These are phyloP conservation scores for Wilhelminamyces savonicus DNA, from an alignment of 805 yeast species.

Conservation along the genomic window DNA sequence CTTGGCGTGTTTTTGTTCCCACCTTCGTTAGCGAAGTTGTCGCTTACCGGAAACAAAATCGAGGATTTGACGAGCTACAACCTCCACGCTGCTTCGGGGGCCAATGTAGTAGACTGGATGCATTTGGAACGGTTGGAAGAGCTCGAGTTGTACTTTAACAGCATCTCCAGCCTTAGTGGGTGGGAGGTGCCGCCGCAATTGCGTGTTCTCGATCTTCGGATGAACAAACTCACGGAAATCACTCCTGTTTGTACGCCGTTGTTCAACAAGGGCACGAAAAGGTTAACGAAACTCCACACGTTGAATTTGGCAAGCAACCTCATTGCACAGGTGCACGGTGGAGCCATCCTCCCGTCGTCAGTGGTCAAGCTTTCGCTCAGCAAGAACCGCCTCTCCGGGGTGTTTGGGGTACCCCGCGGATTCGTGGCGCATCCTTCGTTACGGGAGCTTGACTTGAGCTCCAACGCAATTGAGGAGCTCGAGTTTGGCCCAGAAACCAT, in stretches of 20 bases:
- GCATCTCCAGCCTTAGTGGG: slow-evolving; percentile 8
- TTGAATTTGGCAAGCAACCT: too few species aligned
- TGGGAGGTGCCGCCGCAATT: slow-evolving; percentile 14
- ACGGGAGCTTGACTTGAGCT: slow-evolving; percentile 9
- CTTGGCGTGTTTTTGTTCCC: slow-evolving; percentile 20
- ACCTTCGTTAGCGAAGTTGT: slow-evolving; percentile 11
- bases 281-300: too few species aligned
- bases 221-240: slow-evolving; percentile 3
- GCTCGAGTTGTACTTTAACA: slow-evolving; percentile 17
- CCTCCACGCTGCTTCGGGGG: neutral
- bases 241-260: slow-evolving; percentile 1
- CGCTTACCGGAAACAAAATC: slow-evolving; percentile 20
- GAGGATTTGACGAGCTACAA: slow-evolving; percentile 14
- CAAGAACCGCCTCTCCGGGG: neutral
- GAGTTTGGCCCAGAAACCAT: slow-evolving; percentile 3
- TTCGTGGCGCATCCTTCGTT: slow-evolving; percentile 5
- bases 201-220: slow-evolving; percentile 5
- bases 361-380: slow-evolving; percentile 1
- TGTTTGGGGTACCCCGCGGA: slow-evolving; percentile 2
- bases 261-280: too few species aligned
- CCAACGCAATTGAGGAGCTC: slow-evolving; percentile 11
- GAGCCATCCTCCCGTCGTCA: slow-evolving; percentile 1
- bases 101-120: slow-evolving; percentile 2
- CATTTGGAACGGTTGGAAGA: slow-evolving; percentile 10
- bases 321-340: too few species aligned